Base-by-base conservation (phyloP, 805 yeast genomes). In the Cyberlindnera americana region DNA sequence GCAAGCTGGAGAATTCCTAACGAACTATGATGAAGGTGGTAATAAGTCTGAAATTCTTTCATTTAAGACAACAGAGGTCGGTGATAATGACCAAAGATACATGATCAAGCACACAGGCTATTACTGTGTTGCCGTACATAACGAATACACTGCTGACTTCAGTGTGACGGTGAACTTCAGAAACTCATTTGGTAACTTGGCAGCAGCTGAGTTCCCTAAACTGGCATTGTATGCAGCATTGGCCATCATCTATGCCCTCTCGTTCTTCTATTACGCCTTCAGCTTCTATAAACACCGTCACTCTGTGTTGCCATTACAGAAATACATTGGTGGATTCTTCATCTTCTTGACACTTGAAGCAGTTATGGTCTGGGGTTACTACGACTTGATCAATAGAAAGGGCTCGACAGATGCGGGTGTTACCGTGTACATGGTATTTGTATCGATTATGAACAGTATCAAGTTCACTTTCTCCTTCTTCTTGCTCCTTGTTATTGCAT, bases 151-250 rank as follows among this genome's bases (percentile, higher is more conserved):
- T 34, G 59, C 64, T 10, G 41, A 50, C 31, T 93, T 81, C 62
- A 61, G 70, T 36, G 84, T 91, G 13, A 62, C 65, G n/a, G 83
- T 83, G 31, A 82, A 81, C 52, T 93, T 87, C 65, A 93, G 88
- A 66, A 93, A 90, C 64, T 85, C 98, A 4, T 93, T 76, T 62
- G 99, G 99, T 41, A 76, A 86, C 44, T 68, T 93, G 41, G 77
- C 95, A 23, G 99, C 95, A 5, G 70, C 90, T 25, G 95, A 93
- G 60, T 83, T 87, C 50, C 96, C 98, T 21, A 87, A 90, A 54
- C 71, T 93, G 46, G 88, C 96, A 10, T 77, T 88, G 19, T 93
- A 88, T 60, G 97, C 96, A 1, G 75, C 85, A 13, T 70, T 88
- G 54, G 86, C 96, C 2, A 71, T 93, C 26, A 77, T 83, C 29